Conservation (phyloP, 2,329 filamentous ascomycete species). For the Penicillium crustosum region DNA sequence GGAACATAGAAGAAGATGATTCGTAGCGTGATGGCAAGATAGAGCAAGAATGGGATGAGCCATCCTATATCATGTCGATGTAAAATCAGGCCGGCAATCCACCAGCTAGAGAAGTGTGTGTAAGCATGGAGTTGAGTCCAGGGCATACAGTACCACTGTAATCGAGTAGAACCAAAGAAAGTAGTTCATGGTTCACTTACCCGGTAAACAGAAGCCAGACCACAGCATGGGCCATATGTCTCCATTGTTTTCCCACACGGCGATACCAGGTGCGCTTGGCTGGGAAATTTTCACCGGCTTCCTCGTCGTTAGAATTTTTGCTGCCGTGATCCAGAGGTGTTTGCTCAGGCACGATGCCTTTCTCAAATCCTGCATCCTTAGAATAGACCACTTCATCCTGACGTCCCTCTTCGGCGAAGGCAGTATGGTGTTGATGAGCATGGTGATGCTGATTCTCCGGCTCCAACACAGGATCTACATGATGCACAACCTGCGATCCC, state of each 20-base stretch:
- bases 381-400: constrained; percentile 52
- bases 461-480: constrained; percentile 38
- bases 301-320: constrained; percentile 40
- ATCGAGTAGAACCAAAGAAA: not conserved
- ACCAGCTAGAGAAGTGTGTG: constrained; percentile 57
- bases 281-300: constrained; percentile 38
- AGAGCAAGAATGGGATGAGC: constrained; percentile 81
- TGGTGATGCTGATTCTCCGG: constrained; percentile 42
- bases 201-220: constrained; percentile 55
- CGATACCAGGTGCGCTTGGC: constrained; percentile 30
- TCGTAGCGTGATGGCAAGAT: constrained; percentile 71
- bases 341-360: constrained; percentile 37
- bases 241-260: constrained; percentile 29
- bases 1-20: constrained; percentile 73
- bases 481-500: not conserved
- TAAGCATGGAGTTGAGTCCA: constrained; percentile 14
- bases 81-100: constrained; percentile 71
- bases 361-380: constrained; percentile 43
- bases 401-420: constrained; percentile 37
- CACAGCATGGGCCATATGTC: constrained; percentile 46
- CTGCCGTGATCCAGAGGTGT: constrained; percentile 42
- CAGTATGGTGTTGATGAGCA: constrained; percentile 41
- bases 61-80: constrained; percentile 74
- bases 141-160: not conserved
- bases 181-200: constrained; percentile 42